Evolutionary conservation across 1,284 basidiomycete species (phyloP), one percentile per base, ranked within the genome.

Genomic region (Phaffia rhodozyma): DNA sequence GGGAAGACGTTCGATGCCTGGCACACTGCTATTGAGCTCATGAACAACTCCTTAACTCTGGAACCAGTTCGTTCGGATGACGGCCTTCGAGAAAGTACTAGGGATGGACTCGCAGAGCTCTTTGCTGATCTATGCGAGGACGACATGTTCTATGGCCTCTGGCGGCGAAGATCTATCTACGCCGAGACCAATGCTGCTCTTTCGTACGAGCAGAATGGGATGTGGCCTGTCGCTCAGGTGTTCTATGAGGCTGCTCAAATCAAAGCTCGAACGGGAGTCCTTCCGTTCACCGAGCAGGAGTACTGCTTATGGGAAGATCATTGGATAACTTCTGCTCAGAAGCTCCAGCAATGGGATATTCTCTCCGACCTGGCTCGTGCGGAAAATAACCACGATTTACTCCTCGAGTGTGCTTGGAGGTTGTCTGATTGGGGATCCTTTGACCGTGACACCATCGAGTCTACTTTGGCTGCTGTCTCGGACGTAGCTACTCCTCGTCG

Each of bases 301-400:
- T 98, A 96, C 75, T 91, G 89, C 71, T 79, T 99, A 23, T 99
- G 96, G 96, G 96, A 98, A 75, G 97, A 99, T 73, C 96, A 99
- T 75, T 99, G 97, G 96, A 89, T 98, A 67, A 79, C 96, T 21
- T 85, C 93, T 4, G 88, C 92, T 0, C 90, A 96, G 76, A 98
- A 98, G 77, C 79, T 99, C 30, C 96, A 98, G 74, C 88, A 97
- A 71, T 99, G 96, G 96, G 96, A 99, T 66, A 84, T 89, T 49
- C 80, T 99, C 21, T 84, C 89, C 66, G 93, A 97, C 58, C 82
- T 98, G n/a, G 92, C 92, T 1, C 86, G 86, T 69, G 85, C 82
- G 61, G 96, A 98, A 75, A 84, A 85, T 59, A 96, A 98, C 73
- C 84, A 91, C 65, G 96, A 98, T 72, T 78, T 98, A 52, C 80